Base-by-base conservation (phyloP, 2,329 filamentous ascomycete genomes). In the Talaromyces sp. region DNA sequence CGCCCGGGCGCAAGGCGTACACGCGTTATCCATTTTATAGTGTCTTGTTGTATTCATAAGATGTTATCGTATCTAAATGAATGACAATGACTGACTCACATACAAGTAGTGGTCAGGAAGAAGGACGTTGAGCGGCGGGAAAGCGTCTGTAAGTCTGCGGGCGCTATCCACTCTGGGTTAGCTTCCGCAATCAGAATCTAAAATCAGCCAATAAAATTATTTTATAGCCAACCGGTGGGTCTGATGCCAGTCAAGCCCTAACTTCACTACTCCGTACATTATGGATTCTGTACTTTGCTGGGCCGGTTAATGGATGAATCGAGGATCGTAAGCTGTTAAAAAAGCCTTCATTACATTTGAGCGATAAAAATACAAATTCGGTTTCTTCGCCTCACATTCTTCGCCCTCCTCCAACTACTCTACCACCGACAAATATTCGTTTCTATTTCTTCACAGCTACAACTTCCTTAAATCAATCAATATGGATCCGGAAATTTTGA, bases 21-120 rank as follows among this genome's bases (percentile, higher is more conserved):
- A 61, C 22, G 59, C 59, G 6, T 37, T 61, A n/a, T 61, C 58
- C 58, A 61, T 61, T 19, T 22, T 15, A 17, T 33, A 35, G 17
- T 31, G 13, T 15, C n/a, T 15, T 19, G 17, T 54, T 35, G 13
- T 27, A 5, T 3, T 13, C 27, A 25, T 17, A 4, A 17, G 13
- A 50, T 50, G 9, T 7, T 17, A 5, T 31, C 15, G 49, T n/a
- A 11, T 2, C n/a, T 3, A 19, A 13, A 33, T 13, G 49, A 35
- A 22, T 3, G 47, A 33, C 22, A 6, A 33, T 54, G 27, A 11
- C 15, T 27, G 47, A 27, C 25, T 50, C 25, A 31, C 47, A 31
- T 31, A 31, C 27, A 31, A 31, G 27, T 31, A 7, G 7, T 31
- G 27, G 27, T 31, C 27, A 31, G 27, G 27, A 31, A 6, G 27